Percentiles rank a stretch among this genome's conserved stretches.
phyloP scores from a whole-genome alignment of 495 filamentous ascomycete genomes.

The Aspergillus sclerotioniger region DNA sequence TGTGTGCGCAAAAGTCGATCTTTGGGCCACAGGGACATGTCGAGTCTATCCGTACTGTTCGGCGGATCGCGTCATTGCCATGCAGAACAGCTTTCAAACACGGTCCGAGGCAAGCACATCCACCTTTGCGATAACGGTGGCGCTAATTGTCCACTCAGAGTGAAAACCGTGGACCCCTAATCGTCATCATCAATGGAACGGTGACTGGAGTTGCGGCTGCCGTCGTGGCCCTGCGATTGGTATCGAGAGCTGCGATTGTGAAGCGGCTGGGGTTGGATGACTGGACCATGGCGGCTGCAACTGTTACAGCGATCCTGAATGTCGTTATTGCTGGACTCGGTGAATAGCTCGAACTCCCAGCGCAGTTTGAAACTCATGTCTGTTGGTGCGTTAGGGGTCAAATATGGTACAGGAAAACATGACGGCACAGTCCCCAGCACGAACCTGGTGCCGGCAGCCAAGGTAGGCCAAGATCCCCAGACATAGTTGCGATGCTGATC shows the following conservation, averaged over 20 bases:
- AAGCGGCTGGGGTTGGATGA: conserved; percentile 10
- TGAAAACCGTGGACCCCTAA: conserved; percentile 9
- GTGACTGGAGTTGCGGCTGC: conserved; percentile 8
- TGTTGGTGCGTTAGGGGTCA: not conserved
- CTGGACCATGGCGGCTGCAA: conserved; percentile 8
- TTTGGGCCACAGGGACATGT: too few relatives aligned
- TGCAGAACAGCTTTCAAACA: too few relatives aligned
- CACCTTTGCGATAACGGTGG: too few relatives aligned
- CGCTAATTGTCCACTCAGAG: not conserved
- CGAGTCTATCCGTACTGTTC: too few relatives aligned
- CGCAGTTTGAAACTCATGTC: not conserved
- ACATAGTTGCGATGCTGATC: too few relatives aligned
- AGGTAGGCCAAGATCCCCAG: conserved; percentile 7
- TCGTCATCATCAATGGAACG: conserved; percentile 11
- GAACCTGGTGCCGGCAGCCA: not conserved
- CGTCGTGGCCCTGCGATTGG: conserved; percentile 7
- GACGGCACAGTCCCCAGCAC: conserved; percentile 1
- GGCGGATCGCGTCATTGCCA: too few relatives aligned
- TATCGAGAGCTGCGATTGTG: conserved; percentile 6
- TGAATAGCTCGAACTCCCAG: not conserved
- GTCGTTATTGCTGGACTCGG: conserved; percentile 11
- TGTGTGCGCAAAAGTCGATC: too few relatives aligned
- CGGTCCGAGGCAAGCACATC: too few relatives aligned
- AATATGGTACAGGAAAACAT: conserved; percentile 14
- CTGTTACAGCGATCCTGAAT: not conserved